phyloP scores from a whole-genome alignment of 139 green algal species.

The Yamagishiella unicocca region DNA sequence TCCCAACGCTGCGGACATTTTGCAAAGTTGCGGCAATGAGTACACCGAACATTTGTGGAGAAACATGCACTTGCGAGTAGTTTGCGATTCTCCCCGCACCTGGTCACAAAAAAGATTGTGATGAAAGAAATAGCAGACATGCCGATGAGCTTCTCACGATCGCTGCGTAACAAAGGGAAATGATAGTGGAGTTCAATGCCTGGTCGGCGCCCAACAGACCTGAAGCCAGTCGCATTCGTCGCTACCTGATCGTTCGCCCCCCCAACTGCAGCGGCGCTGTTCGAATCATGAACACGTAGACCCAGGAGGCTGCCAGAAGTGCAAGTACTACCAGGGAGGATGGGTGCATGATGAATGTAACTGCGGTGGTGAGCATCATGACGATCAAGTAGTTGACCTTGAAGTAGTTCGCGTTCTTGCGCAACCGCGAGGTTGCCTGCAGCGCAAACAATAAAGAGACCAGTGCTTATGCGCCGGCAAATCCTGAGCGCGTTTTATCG shows the following conservation, averaged over 20 bases:
- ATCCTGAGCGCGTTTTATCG: background rate
- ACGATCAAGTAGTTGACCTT: conserved; percentile 92
- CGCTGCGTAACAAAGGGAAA: conserved; percentile 63
- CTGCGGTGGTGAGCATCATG: conserved; percentile 69
- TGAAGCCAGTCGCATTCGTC: background rate
- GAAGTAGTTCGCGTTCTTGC: conserved; percentile 95
- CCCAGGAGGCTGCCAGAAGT: conserved; percentile 79
- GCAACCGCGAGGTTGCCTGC: conserved; percentile 81
- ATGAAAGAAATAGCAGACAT: conserved; percentile 84
- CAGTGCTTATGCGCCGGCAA: background rate
- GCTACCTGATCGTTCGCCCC: conserved; percentile 83
- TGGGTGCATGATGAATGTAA: conserved; percentile 83
- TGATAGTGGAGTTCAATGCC: background rate
- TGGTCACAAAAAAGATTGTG: conserved; percentile 94
- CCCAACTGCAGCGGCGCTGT: conserved; percentile 80
- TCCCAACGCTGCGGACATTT: conserved; percentile 77
- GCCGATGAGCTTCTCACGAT: conserved; percentile 89
- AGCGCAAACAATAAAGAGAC: background rate
- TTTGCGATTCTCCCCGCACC: conserved; percentile 45
- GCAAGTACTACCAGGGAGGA: conserved; percentile 83
- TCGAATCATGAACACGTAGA: conserved; percentile 90
- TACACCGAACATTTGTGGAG: too few species aligned
- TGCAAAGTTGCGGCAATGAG: background rate
- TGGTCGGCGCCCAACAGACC: background rate
- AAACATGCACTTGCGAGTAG: too few species aligned